phyloP scores from a whole-genome alignment of 2,329 filamentous ascomycete species.

The Phialophora tarda region DNA sequence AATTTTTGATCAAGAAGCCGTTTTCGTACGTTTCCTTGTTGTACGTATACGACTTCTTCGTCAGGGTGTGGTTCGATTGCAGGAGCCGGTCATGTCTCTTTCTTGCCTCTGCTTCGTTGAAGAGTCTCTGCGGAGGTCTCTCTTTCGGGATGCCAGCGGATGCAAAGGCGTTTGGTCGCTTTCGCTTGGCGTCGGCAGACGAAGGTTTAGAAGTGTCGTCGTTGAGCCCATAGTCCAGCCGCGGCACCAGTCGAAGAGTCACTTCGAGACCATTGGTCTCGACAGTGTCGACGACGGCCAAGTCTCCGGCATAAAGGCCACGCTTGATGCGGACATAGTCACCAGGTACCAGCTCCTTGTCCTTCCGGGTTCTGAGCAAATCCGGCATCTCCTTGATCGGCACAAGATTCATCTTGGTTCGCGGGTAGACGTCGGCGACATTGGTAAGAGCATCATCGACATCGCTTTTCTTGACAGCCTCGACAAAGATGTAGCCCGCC shows the following conservation, averaged over 20 bases:
- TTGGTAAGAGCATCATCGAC: slow-evolving; percentile 82
- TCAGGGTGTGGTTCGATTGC: slow-evolving; percentile 55
- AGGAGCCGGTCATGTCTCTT: slow-evolving; percentile 77
- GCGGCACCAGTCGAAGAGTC: slow-evolving; percentile 82
- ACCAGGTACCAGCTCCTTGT: slow-evolving; percentile 79
- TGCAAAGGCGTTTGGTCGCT: slow-evolving; percentile 64
- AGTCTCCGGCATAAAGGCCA: slow-evolving; percentile 81
- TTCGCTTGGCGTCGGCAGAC: slow-evolving; percentile 71
- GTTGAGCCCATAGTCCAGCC: slow-evolving; percentile 87
- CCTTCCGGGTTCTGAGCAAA: slow-evolving; percentile 87
- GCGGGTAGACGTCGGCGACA: slow-evolving; percentile 86
- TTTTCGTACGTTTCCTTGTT: slow-evolving; percentile 89
- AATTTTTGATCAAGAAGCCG: slow-evolving; percentile 90
- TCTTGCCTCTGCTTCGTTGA: slow-evolving; percentile 89
- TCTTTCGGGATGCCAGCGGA: slow-evolving; percentile 60
- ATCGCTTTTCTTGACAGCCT: slow-evolving; percentile 85
- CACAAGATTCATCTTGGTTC: slow-evolving; percentile 83
- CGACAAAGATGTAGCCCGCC: slow-evolving; percentile 94
- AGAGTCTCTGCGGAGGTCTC: slow-evolving; percentile 83
- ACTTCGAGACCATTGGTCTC: slow-evolving; percentile 92
- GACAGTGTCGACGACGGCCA: slow-evolving; percentile 90
- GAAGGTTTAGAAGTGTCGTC: slow-evolving; percentile 66
- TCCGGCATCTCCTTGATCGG: slow-evolving; percentile 98
- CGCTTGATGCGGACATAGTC: slow-evolving; percentile 90
- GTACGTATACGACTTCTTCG: slow-evolving; percentile 77